Percentiles rank a stretch among this genome's conserved stretches.
Conservation (phyloP, 139 green algal species). For the Pycnococcus provasolii region DNA sequence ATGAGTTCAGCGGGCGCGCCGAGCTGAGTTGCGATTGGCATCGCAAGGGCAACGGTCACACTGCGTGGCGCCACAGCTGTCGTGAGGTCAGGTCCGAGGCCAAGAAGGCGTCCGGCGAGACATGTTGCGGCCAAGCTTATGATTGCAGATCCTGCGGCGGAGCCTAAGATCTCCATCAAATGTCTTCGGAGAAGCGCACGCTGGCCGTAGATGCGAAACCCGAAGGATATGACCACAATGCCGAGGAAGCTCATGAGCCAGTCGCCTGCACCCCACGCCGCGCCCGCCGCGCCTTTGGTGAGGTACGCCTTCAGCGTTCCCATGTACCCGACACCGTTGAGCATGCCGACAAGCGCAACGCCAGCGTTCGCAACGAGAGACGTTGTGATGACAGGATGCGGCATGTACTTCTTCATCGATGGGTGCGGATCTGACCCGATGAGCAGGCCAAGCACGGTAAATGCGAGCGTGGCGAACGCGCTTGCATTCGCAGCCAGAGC, state of each 20-base stretch:
- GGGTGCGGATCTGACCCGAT: neutral
- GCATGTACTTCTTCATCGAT: conserved; percentile 14
- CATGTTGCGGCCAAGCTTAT: conserved; percentile 70
- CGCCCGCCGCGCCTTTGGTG: conserved; percentile 37
- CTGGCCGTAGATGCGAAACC: conserved; percentile 60
- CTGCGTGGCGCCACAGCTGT: conserved; percentile 56
- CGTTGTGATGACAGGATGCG: conserved; percentile 24
- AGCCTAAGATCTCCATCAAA: conserved; percentile 64
- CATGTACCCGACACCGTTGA: neutral
- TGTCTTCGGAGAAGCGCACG: conserved; percentile 54
- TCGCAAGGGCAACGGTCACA: conserved; percentile 73
- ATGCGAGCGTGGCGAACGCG: neutral
- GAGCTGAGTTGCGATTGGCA: conserved; percentile 55
- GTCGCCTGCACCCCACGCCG: conserved; percentile 55
- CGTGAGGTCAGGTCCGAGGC: conserved; percentile 46
- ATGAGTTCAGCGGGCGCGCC: conserved; percentile 39
- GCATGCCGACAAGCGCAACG: neutral
- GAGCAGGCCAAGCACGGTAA: conserved; percentile 14
- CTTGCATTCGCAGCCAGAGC: neutral
- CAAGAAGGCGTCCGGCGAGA: conserved; percentile 39
- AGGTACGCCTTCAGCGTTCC: conserved; percentile 40
- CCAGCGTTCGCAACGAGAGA: conserved; percentile 2
- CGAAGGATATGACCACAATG: conserved; percentile 74
- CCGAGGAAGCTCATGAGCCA: conserved; percentile 74
- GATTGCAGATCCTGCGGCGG: conserved; percentile 44